These are phyloP conservation scores for Malassezia japonica DNA, from an alignment of 1,284 basidiomycete species.

Conservation along the genomic window DNA sequence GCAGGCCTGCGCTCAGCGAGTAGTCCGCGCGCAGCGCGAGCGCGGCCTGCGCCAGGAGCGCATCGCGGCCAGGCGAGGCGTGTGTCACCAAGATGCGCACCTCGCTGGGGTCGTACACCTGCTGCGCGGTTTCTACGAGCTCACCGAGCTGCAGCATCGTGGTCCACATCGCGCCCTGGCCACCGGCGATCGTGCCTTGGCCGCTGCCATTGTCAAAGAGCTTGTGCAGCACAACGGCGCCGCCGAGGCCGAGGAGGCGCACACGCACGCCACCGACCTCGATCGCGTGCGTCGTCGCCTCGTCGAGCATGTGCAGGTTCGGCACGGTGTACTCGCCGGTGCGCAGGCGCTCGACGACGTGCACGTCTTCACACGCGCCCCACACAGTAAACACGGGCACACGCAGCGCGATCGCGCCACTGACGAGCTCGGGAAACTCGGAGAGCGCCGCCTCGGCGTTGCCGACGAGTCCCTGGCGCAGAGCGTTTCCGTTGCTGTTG, in stretches of 20 bases:
- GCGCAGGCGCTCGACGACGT: slow-evolving; percentile 83
- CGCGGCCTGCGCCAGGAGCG: slow-evolving; percentile 79
- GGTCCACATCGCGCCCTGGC: slow-evolving; percentile 97
- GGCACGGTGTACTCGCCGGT: slow-evolving; percentile 69
- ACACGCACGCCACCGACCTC: slow-evolving; percentile 89
- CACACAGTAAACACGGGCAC: slow-evolving; percentile 92
- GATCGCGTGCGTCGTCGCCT: slow-evolving; percentile 79
- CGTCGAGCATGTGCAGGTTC: slow-evolving; percentile 72
- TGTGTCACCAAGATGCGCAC: slow-evolving; percentile 88
- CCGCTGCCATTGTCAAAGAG: slow-evolving; percentile 96
- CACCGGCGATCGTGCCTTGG: slow-evolving; percentile 87
- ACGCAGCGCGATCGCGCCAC: slow-evolving; percentile 53
- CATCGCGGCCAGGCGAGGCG: slow-evolving; percentile 83
- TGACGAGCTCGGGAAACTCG: slow-evolving; percentile 83
- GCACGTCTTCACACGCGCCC: slow-evolving; percentile 94
- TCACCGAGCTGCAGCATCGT: slow-evolving; percentile 95
- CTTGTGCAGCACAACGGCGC: slow-evolving; percentile 90
- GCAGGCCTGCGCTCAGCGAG: slow-evolving; percentile 84
- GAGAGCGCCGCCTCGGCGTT: slow-evolving; percentile 56
- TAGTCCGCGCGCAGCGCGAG: slow-evolving; percentile 86
- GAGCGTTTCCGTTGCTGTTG: slow-evolving; percentile 51
- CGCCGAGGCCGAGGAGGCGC: slow-evolving; percentile 84
- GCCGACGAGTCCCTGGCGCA: slow-evolving; percentile 46
- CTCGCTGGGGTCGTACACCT: slow-evolving; percentile 76
- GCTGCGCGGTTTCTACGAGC: slow-evolving; percentile 89